Evolutionary conservation across 1,284 basidiomycete genomes (phyloP), one percentile per base, ranked within the genome.

Genomic region (Amylostereum chailletii): DNA sequence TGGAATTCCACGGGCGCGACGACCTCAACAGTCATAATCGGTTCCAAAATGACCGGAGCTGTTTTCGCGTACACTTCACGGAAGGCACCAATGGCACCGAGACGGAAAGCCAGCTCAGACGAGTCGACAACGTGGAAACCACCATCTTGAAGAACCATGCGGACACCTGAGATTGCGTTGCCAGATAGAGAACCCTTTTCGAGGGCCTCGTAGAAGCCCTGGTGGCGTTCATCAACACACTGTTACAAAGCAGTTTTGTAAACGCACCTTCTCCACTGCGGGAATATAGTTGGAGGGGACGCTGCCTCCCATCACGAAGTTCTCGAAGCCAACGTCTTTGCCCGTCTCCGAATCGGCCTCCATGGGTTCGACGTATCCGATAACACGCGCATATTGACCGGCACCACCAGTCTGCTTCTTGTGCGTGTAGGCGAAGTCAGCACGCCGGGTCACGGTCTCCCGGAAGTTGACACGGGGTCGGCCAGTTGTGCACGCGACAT

Each of bases 371-470:
- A 99, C 85, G 64, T 81, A 81, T 5, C 95, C 95, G 55, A 90
- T 83, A 53, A 99, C 90, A 60, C 91, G 89, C 56, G 87, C 96
- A 65, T 90, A 99, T 67, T 99, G 95, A 55, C 96, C 96, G 8
- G 94, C 89, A 69, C 96, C 96, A 58, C 96, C 96, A 0, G 88
- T 89, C 70, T 99, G 96, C 74, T 99, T 99, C 81, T 96, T 97
- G 75, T 99, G 96, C 6, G 90, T 94, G 70, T 94, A 97, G 53
- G 79, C 77, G 70, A 99, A 99, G 47, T 86, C 77, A 5, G 88
- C 82, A 34, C 79, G 76, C 57, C 86, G 77, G 1, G 87, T 87
- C 64, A 98, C 85, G 1, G 94, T 94, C 72, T 99, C 96, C 46
- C 94, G 83, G 79, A 95, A 99, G 1, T 95, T 94, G 42, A 99